These are phyloP conservation scores for Alternaria brassicicola DNA, from an alignment of 2,329 filamentous ascomycete species.

Conservation along the genomic window DNA sequence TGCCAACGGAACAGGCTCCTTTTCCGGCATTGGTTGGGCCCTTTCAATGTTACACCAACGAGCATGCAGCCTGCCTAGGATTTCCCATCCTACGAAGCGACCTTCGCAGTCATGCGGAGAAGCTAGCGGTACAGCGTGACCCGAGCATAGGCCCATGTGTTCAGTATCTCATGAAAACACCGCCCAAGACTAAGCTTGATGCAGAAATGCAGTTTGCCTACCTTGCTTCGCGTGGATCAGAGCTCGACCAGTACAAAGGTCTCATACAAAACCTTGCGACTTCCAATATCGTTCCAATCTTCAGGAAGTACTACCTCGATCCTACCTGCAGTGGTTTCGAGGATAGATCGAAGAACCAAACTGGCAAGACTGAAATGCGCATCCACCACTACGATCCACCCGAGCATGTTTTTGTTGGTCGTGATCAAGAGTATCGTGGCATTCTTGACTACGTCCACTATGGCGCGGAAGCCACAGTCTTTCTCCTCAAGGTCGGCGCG, in stretches of 20 bases:
- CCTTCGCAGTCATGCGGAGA: constrained; percentile 78
- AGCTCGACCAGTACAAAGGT: constrained; percentile 61
- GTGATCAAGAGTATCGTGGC: constrained; percentile 74
- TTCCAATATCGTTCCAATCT: constrained; percentile 49
- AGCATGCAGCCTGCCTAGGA: constrained; percentile 74
- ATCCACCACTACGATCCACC: constrained; percentile 66
- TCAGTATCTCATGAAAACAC: constrained; percentile 71
- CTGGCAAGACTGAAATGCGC: constrained; percentile 48
- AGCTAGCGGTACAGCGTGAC: constrained; percentile 85
- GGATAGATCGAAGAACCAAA: constrained; percentile 38
- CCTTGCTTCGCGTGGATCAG: constrained; percentile 75
- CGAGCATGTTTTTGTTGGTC: constrained; percentile 78
- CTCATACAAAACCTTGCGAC: constrained; percentile 34
- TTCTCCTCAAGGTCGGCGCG: constrained; percentile 85
- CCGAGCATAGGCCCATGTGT: constrained; percentile 81
- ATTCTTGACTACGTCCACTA: constrained; percentile 99
- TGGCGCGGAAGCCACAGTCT: constrained; percentile 82
- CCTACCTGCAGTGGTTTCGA: constrained; percentile 41
- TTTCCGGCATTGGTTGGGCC: constrained; percentile 71
- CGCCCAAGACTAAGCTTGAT: constrained; percentile 69
- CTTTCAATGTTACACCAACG: constrained; percentile 81
- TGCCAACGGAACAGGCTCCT: constrained; percentile 74
- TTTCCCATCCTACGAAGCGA: constrained; percentile 79
- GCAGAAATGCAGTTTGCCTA: constrained; percentile 81
- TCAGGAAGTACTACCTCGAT: constrained; percentile 44